Percentiles rank a stretch among this genome's conserved stretches.
phyloP scores from a whole-genome alignment of 1,284 basidiomycete genomes.

The Lentinus polychrous region DNA sequence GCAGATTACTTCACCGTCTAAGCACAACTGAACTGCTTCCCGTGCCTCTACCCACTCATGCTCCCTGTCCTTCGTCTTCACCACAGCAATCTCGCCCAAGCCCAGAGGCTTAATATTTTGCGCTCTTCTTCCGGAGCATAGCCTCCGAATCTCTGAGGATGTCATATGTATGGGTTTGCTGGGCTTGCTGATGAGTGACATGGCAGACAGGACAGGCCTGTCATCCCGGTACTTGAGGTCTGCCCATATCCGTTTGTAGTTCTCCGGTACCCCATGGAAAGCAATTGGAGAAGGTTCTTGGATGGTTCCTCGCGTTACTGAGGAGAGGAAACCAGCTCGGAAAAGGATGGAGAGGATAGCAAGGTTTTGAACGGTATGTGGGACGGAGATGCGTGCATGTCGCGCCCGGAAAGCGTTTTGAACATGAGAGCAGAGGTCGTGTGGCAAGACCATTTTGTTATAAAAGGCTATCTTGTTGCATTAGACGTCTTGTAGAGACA shows the following conservation, averaged over 20 bases:
- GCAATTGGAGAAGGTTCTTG: conserved; percentile 53
- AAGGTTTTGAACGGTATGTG: conserved; percentile 77
- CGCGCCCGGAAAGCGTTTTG: conserved; percentile 87
- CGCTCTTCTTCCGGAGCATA: conserved; percentile 69
- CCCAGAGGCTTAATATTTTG: conserved; percentile 69
- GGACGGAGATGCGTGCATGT: conserved; percentile 64
- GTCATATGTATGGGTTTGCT: conserved; percentile 73
- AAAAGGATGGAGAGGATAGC: conserved; percentile 82
- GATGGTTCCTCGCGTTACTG: conserved; percentile 73
- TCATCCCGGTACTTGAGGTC: conserved; percentile 88
- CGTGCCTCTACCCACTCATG: conserved; percentile 70
- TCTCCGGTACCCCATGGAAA: conserved; percentile 50
- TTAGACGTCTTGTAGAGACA: neutral
- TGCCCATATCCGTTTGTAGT: conserved; percentile 78
- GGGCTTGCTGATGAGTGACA: conserved; percentile 72
- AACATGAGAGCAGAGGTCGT: conserved; percentile 78
- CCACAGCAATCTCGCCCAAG: conserved; percentile 83
- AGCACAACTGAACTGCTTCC: conserved; percentile 56
- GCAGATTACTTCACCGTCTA: conserved; percentile 71
- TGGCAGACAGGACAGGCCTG: conserved; percentile 66
- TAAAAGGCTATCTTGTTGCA: too few species aligned
- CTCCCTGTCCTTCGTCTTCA: conserved; percentile 63
- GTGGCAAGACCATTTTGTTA: conserved; percentile 57
- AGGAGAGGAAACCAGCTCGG: conserved; percentile 79
- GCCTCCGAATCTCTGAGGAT: conserved; percentile 57